Conservation (phyloP, 208 protist species). For the Entamoeba histolytica region DNA sequence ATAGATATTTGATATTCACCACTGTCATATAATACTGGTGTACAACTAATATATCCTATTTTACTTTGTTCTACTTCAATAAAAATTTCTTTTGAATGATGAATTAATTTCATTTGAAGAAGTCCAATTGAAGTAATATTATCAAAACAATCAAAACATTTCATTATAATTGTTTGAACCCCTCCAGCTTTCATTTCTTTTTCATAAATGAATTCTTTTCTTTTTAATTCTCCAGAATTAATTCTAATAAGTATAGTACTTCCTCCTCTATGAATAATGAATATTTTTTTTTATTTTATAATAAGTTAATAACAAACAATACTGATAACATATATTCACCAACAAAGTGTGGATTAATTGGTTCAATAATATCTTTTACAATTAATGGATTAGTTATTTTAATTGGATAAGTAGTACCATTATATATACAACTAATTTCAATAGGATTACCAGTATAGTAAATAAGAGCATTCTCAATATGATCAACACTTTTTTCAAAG, state of each 20-base stretch:
- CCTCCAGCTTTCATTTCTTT: neutral
- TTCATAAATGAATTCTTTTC: neutral
- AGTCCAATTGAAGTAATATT: neutral
- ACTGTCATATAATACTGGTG: neutral
- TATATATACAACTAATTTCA: neutral
- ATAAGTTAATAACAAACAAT: neutral
- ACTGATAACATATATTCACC: neutral
- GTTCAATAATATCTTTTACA: neutral
- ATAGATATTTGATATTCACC: neutral
- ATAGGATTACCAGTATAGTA: neutral
- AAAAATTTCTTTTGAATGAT: neutral
- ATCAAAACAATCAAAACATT: neutral
- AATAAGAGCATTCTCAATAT: neutral
- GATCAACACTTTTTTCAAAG: neutral
- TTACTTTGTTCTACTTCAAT: neutral
- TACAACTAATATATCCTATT: neutral
- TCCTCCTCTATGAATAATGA: neutral
- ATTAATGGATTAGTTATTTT: neutral
- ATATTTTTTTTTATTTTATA: no score
- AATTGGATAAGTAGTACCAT: neutral
- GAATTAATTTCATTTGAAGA: neutral
- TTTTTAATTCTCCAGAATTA: neutral
- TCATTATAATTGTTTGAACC: neutral
- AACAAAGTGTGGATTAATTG: neutral
- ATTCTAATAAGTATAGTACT: neutral